These are phyloP conservation scores for Botryobasidium botryosum DNA, from an alignment of 768 basidiomycete genomes.

Conservation along the genomic window DNA sequence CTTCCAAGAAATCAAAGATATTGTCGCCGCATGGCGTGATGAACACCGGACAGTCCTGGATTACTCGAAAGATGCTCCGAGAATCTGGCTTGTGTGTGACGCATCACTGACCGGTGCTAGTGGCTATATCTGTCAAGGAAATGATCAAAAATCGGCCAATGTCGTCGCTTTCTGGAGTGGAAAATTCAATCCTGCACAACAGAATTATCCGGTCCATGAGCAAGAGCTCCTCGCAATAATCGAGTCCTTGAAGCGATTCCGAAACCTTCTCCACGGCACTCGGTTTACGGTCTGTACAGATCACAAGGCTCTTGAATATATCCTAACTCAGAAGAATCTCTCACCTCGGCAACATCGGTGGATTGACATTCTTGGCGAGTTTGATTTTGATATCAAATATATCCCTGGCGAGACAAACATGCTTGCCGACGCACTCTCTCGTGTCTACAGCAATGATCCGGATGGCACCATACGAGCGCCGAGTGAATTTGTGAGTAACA, in stretches of 20 bases:
- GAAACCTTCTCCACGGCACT: constrained; percentile 14
- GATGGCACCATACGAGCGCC: not conserved
- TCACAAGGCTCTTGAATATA: constrained; percentile 23
- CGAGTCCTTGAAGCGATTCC: constrained; percentile 17
- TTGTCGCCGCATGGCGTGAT: not conserved
- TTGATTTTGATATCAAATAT: constrained; percentile 22
- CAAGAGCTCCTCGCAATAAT: constrained; percentile 26
- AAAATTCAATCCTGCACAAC: constrained; percentile 2
- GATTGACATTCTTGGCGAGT: constrained; percentile 25
- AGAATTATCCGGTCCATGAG: too few species aligned
- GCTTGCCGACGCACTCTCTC: constrained; percentile 26
- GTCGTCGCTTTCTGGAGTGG: constrained; percentile 4
- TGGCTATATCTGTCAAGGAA: too few species aligned
- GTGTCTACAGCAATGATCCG: constrained; percentile 7
- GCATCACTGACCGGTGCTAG: constrained; percentile 22
- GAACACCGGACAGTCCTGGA: not conserved
- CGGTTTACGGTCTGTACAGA: constrained; percentile 21
- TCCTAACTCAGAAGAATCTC: constrained; percentile 20
- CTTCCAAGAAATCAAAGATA: not conserved
- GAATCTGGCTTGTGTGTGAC: constrained; percentile 17
- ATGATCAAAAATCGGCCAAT: not conserved
- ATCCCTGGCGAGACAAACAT: too few species aligned
- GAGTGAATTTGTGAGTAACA: not conserved
- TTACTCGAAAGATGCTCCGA: constrained; percentile 14
- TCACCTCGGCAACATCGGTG: constrained; percentile 23